A percentile compares a stretch with the other conserved stretches of the same genome.
phyloP scores from a whole-genome alignment of 208 protist species.

The Tritrichomonas foetus region DNA sequence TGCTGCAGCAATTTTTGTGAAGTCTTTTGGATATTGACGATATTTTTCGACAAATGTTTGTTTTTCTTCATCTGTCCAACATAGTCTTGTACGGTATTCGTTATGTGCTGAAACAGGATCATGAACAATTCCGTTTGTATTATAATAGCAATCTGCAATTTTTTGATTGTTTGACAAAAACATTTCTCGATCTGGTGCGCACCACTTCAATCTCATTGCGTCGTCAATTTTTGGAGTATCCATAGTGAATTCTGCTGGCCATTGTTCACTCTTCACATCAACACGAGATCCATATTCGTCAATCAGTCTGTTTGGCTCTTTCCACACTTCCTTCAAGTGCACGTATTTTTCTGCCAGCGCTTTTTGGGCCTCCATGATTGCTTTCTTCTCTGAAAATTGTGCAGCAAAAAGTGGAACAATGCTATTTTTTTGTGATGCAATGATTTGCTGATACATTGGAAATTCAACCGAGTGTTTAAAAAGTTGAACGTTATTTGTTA shows the following conservation, averaged over 20 bases:
- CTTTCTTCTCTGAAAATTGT: neutral
- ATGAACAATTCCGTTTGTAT: neutral
- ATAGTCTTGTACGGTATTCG: neutral
- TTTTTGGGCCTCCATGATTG: neutral
- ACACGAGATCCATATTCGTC: neutral
- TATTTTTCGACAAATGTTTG: slow-evolving; percentile 26
- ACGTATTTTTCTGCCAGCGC: neutral
- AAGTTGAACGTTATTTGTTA: neutral
- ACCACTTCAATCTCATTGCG: neutral
- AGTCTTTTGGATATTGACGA: slow-evolving; percentile 12
- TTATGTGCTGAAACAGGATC: neutral
- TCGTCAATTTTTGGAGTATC: slow-evolving; percentile 3
- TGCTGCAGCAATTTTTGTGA: neutral
- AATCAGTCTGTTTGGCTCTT: neutral
- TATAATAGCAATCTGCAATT: neutral
- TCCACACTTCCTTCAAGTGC: neutral
- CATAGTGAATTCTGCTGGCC: neutral
- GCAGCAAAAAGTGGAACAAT: neutral
- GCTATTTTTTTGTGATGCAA: neutral
- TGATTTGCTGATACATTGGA: neutral
- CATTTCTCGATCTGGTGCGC: neutral
- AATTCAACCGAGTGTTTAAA: neutral
- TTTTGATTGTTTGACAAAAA: neutral
- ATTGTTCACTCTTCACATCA: neutral
- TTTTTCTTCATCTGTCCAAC: slow-evolving; percentile 39